Base-by-base conservation (phyloP, 2,329 filamentous ascomycete genomes). In the Phialophora macrospora region DNA sequence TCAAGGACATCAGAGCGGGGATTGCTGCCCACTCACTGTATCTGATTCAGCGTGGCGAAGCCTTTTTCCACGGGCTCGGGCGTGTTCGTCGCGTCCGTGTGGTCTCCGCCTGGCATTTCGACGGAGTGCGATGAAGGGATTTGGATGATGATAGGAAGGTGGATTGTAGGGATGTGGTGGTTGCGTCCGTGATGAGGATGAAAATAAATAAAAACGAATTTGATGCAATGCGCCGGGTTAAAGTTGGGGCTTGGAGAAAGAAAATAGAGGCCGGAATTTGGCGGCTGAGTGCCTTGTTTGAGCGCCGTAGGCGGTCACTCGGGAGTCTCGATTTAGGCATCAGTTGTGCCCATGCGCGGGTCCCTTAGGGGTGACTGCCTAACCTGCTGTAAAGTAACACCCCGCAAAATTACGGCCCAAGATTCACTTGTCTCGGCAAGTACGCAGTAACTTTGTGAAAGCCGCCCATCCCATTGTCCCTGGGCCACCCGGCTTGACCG, bases 41-140 rank as follows among this genome's bases (percentile, higher is more conserved):
- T 84, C 32, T 93, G 94, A 73, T 92, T 90, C 68, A 95, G 82
- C 41, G 93, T 97, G 72, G 93, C 93, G 75, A 88, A 89, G 63
- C 93, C 90, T 76, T 89, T 96, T 77, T 94, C 86, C 34, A 87
- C 82, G 60, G 85, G 85, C 69, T 84, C 83, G 52, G 85, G 85
- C 48, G 84, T 86, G 73, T 80, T 82, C 55, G 77, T 78, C 66
- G 79, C 80, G 74, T 87, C 85, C 64, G 82, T 81, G 70, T 78
- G 80, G 76, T 87, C 84, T 70, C 82, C 80, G 72, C 81, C 82
- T 71, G 81, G 85, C 85, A 88, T 48, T 68, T 34, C 62, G 60
- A 67, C 48, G 66, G 64, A 32, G 52, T 28, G 68, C 28, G 56
- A 44, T 52, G 61, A 41, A 48, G 57, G 34, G 38, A 52, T 59